Conservation (phyloP, 2,329 filamentous ascomycete species). For the Colletotrichum caudatum region DNA sequence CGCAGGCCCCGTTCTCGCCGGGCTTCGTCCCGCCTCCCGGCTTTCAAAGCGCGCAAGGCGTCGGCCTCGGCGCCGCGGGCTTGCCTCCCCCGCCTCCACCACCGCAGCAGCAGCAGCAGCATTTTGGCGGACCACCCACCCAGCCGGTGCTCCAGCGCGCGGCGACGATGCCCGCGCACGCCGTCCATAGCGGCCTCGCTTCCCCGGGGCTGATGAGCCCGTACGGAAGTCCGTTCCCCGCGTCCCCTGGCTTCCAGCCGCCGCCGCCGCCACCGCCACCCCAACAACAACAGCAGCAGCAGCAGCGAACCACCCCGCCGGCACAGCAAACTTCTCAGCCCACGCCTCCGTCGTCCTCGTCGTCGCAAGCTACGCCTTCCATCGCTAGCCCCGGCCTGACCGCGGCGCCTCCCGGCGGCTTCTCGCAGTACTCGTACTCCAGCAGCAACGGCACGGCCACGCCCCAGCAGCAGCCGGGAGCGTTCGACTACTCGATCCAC, state of each 20-base stretch:
- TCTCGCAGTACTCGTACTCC: conserved; percentile 64
- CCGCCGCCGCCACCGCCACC: conserved; percentile 48
- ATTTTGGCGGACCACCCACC: conserved; percentile 51
- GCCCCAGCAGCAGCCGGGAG: conserved; percentile 43
- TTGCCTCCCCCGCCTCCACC: conserved; percentile 50
- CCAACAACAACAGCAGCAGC: conserved; percentile 12
- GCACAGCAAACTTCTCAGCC: conserved; percentile 45
- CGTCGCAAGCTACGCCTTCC: conserved; percentile 46
- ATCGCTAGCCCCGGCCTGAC: conserved; percentile 50
- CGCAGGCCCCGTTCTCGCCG: conserved; percentile 64
- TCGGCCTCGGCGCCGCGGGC: conserved; percentile 46
- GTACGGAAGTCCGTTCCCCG: conserved; percentile 60
- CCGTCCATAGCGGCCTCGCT: conserved; percentile 50
- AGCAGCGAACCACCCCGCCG: conserved; percentile 43
- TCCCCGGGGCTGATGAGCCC: conserved; percentile 58
- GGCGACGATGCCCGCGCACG: conserved; percentile 59
- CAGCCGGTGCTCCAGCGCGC: conserved; percentile 63
- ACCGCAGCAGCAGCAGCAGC: conserved; percentile 47
- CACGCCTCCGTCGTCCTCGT: conserved; percentile 43
- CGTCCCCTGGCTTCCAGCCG: conserved; percentile 58
- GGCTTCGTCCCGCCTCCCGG: conserved; percentile 62
- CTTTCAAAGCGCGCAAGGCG: conserved; percentile 57
- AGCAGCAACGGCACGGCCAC: conserved; percentile 40
- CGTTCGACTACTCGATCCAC: conserved; percentile 69
- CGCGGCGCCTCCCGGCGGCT: conserved; percentile 59